Conservation (phyloP, 2,329 filamentous ascomycete species). For the Stemphylium beticola region DNA sequence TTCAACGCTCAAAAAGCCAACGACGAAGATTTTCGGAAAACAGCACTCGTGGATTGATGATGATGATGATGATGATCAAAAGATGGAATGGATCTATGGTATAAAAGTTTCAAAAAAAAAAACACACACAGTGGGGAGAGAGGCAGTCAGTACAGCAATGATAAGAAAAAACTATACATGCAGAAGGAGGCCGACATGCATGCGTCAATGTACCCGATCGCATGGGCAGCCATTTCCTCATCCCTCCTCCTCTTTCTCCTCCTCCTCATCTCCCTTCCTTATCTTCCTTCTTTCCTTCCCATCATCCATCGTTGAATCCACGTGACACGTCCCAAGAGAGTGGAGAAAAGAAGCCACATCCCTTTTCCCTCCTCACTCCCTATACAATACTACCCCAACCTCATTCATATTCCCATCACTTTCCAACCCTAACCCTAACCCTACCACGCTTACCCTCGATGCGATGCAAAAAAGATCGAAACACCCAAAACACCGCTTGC, state of each 20-base stretch:
- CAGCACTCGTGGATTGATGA: background rate
- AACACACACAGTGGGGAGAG: background rate
- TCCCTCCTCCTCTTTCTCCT: no score
- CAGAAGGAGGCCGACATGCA: no score
- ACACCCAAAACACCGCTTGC: constrained; percentile 1
- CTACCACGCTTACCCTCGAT: background rate
- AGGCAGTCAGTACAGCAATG: no score
- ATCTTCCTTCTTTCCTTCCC: background rate
- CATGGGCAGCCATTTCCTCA: no score
- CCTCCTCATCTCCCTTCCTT: no score
- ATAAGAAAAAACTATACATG: no score
- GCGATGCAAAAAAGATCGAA: background rate
- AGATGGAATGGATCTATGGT: background rate
- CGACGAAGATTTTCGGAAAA: no score
- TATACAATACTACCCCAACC: no score
- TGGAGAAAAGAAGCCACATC: background rate
- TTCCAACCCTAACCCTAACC: background rate
- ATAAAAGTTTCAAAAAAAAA: background rate
- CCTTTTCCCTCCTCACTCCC: background rate
- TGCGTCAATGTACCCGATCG: no score
- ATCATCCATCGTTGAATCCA: background rate
- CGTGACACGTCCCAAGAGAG: background rate
- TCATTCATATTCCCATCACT: background rate
- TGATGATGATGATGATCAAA: background rate
- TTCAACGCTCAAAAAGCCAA: no score